Base-by-base conservation (phyloP, 106 monocot species). In the Dactylorhiza incarnata region DNA sequence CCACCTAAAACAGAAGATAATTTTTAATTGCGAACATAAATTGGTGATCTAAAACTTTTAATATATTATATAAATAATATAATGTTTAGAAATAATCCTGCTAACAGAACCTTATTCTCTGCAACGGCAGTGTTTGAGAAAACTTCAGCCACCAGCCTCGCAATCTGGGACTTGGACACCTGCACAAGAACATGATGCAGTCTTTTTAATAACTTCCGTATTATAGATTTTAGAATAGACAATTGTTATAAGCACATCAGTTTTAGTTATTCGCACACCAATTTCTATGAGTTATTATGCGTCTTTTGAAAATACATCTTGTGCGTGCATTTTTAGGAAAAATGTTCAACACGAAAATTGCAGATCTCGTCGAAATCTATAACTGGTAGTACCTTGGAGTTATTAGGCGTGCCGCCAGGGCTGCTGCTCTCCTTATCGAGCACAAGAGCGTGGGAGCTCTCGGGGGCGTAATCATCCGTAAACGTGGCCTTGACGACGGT, bases 91-190 rank as follows among this genome's bases (percentile, higher is more conserved):
- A 29, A 29, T 29, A 29, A 29, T 29, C 29, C 37, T 3, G 37
- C 1, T 3, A 79, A 9, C 25, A 13, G 29, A 75, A 92, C 95
- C 91, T 96, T 96, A 76, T 97, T 93, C 72, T 97, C 93, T n/a
- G 96, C 86, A 25, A 93, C 66, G 0, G 87, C 76, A 24, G 86
- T 83, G 46, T 91, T 89, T 48, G 86, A 71, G 77, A 97, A 87
- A 46, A 97, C 78, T 82, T 88, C 93, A 3, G 96, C 91, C 6
- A 93, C 89, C 45, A 97, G 58, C 3, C 73, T 78, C 3, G 96
- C 96, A 80, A 97, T 91, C 84, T 93, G 82, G 4, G 79, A 85
- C 67, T 82, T 93, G 4, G 93, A 74, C 61, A 93, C 96, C 93
- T 97, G 74, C 46, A 44, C 22, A 22, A 5, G 1, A 73, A 3